Evolutionary conservation across 352 stramenopile genomes (phyloP).

Genomic region (Phytophthora idaei): DNA sequence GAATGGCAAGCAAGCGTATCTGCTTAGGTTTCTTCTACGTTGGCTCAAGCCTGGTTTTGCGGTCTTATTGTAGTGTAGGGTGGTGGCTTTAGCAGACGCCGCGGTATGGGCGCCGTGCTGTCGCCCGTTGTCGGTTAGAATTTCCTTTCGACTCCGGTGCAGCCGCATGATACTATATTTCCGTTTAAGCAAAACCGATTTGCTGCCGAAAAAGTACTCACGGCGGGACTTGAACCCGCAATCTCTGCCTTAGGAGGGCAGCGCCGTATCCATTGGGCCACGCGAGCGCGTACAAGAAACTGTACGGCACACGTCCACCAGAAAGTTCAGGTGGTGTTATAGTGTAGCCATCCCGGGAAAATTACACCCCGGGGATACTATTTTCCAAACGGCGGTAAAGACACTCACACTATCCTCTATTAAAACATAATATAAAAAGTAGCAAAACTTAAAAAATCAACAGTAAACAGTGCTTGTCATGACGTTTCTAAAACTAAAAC

Average conservation of each 20-base stretch:
- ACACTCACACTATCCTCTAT: neutral
- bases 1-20: no score
- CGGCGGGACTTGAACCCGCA: conserved; percentile 78
- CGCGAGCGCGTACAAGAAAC: conserved; percentile 38
- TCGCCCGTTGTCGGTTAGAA: neutral
- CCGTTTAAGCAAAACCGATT: conserved; percentile 5
- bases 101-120: neutral
- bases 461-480: neutral
- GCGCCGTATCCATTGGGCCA: conserved; percentile 78
- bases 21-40: no score
- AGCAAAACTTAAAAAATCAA: neutral
- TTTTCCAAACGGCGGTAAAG: conserved; percentile 9
- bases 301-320: conserved; percentile 1
- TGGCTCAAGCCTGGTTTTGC: no score
- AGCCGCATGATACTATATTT: neutral
- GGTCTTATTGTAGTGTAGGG: neutral
- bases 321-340: conserved; percentile 20
- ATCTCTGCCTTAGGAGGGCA: conserved; percentile 80
- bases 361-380: conserved; percentile 19
- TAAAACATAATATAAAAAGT: neutral
- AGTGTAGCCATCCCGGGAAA: conserved; percentile 14
- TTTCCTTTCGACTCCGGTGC: neutral
- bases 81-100: neutral
- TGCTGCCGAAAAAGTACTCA: conserved; percentile 48
- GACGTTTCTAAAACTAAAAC: neutral